Conservation (phyloP, 2,329 filamentous ascomycete genomes). For the Epicoccum nigrum region DNA sequence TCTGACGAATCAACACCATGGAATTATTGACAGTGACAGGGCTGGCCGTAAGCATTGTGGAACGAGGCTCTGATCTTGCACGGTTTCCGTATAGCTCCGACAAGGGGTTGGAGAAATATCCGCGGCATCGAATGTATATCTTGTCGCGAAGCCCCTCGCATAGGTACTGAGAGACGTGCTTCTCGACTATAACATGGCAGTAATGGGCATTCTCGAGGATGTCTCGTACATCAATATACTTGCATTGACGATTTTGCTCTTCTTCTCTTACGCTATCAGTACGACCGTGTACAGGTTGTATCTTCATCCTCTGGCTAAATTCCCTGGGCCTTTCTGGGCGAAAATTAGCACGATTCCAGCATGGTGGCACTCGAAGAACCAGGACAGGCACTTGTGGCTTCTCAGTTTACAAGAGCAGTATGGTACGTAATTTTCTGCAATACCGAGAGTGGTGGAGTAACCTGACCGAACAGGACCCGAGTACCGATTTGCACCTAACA, state of each 20-base stretch:
- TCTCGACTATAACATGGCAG: neutral
- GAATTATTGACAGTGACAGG: neutral
- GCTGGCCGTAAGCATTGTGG: neutral
- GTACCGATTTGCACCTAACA: conserved; percentile 70
- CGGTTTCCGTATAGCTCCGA: neutral
- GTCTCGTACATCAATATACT: conserved; percentile 1
- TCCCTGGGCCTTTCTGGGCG: conserved; percentile 27
- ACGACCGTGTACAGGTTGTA: conserved; percentile 14
- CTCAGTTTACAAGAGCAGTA: conserved; percentile 73
- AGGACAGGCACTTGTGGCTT: conserved; percentile 75
- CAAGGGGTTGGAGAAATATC: neutral
- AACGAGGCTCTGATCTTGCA: neutral
- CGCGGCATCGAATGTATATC: neutral
- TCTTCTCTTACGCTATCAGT: neutral
- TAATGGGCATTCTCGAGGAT: neutral
- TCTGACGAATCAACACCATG: neutral
- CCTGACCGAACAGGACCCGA: conserved; percentile 37
- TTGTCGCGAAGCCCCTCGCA: neutral
- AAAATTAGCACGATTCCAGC: conserved; percentile 18
- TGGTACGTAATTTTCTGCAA: neutral
- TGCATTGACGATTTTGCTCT: neutral
- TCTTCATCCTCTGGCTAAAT: conserved; percentile 30
- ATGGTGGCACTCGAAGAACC: conserved; percentile 70
- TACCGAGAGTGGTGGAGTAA: neutral
- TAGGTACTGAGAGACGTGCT: neutral